Conservation (phyloP, 257 asterid genomes). For the Solanum chilense region DNA sequence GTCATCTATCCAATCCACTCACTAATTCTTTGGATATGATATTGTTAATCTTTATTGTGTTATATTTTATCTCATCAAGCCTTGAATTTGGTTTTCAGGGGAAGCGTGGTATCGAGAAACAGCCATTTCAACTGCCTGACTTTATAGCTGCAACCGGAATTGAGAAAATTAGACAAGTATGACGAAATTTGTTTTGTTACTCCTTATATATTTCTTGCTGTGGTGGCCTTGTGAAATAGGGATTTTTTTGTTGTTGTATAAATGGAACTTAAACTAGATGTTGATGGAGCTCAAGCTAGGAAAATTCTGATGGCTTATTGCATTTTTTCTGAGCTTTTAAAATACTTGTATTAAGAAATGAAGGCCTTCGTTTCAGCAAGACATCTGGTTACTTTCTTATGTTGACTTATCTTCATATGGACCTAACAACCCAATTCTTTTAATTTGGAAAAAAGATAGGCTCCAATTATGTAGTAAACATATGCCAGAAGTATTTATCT, state of each 20-base stretch:
- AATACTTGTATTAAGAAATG: not conserved
- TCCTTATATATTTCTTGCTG: not conserved
- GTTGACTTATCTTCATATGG: not conserved
- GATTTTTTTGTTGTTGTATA: not conserved
- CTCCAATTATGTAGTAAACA: not conserved
- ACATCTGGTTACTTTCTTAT: not conserved
- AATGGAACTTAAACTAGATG: not conserved
- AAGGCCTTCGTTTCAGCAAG: not conserved
- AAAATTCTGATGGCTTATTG: not conserved
- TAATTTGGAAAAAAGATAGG: not conserved
- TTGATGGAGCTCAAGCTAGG: not conserved
- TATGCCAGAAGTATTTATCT: not conserved
- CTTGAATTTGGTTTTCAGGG: constrained; percentile 63
- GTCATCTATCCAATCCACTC: not conserved
- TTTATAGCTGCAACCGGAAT: constrained; percentile 99
- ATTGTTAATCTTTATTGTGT: not conserved
- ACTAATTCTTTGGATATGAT: not conserved
- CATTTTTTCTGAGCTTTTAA: not conserved
- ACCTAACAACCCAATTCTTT: not conserved
- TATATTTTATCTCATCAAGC: constrained; percentile 27
- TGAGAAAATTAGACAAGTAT: constrained; percentile 96
- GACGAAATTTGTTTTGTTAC: not conserved
- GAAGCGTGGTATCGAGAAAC: constrained; percentile 93
- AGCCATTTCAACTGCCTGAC: constrained; percentile 95
- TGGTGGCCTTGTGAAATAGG: not conserved